Percentiles rank a stretch among this genome's conserved stretches.
These are phyloP conservation scores for Phytophthora nicotianae DNA, from an alignment of 352 stramenopile species.

Conservation along the genomic window DNA sequence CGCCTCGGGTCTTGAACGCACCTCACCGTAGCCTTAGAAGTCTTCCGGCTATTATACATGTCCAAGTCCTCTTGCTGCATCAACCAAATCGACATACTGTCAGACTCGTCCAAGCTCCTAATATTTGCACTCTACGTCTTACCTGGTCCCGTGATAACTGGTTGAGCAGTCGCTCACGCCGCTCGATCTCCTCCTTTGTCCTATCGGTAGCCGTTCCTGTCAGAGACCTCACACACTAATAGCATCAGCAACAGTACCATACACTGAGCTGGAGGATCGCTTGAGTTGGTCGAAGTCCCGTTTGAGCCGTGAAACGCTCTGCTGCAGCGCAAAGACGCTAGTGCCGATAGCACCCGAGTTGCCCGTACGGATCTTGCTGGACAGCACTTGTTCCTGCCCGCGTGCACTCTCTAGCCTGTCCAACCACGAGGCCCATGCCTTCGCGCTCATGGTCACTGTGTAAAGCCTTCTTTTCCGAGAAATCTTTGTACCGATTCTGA, in stretches of 20 bases:
- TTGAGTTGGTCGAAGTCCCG: slow-evolving; percentile 86
- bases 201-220: slow-evolving; percentile 23
- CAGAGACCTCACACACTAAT: not conserved
- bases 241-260: slow-evolving; percentile 16
- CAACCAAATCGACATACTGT: slow-evolving; percentile 3
- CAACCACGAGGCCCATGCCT: slow-evolving; percentile 80
- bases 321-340: slow-evolving; percentile 85
- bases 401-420: slow-evolving; percentile 82
- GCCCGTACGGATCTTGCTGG: slow-evolving; percentile 67
- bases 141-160: slow-evolving; percentile 74
- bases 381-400: slow-evolving; percentile 65
- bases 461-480: slow-evolving; percentile 4
- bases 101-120: not conserved
- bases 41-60: slow-evolving; percentile 72
- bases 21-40: slow-evolving; percentile 34
- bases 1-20: slow-evolving; percentile 14
- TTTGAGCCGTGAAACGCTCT: slow-evolving; percentile 79
- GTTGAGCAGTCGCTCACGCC: slow-evolving; percentile 63
- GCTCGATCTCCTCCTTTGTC: slow-evolving; percentile 73
- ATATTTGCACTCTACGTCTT: not conserved
- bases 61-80: slow-evolving; percentile 75
- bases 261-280: slow-evolving; percentile 58
- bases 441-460: slow-evolving; percentile 52
- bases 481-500: slow-evolving; percentile 12
- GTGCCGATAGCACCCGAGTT: slow-evolving; percentile 70